These are phyloP conservation scores for Prasinococcaceae sp. DNA, from an alignment of 139 green algal genomes.

Conservation along the genomic window DNA sequence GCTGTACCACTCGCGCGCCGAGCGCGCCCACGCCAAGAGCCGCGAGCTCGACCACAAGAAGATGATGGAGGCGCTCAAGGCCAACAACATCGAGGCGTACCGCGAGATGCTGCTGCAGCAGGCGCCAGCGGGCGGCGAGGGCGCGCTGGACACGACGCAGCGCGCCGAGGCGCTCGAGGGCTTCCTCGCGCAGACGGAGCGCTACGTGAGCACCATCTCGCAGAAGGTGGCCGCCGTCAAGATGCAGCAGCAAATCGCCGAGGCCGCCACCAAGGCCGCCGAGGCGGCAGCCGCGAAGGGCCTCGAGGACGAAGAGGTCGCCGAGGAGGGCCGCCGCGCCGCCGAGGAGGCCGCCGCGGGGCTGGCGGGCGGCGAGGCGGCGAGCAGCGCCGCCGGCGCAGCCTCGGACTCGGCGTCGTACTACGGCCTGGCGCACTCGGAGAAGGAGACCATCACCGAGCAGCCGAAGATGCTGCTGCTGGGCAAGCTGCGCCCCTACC, in stretches of 20 bases:
- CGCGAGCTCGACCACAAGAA: constrained; percentile 20
- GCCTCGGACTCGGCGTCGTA: too few species aligned
- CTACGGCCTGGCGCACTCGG: constrained; percentile 48
- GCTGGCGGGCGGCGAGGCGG: too few species aligned
- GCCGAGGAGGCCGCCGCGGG: too few species aligned
- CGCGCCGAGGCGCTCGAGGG: constrained; percentile 5
- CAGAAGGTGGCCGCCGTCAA: constrained; percentile 64
- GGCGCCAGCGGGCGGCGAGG: constrained; percentile 2
- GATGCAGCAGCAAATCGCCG: constrained; percentile 39
- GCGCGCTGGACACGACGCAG: background rate
- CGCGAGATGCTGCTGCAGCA: constrained; percentile 60
- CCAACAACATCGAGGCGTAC: constrained; percentile 92
- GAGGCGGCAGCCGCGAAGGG: constrained; percentile 35
- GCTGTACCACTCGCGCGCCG: constrained; percentile 39
- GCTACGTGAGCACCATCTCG: constrained; percentile 80
- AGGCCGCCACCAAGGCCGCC: constrained; percentile 32
- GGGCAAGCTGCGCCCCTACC: constrained; percentile 76
- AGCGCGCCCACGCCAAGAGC: constrained; percentile 28
- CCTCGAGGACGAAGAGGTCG: too few species aligned
- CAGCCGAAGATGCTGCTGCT: constrained; percentile 57
- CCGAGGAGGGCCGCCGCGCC: too few species aligned
- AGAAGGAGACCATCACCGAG: constrained; percentile 43
- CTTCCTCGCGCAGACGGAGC: constrained; percentile 68
- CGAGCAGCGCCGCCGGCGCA: too few species aligned
- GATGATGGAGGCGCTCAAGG: constrained; percentile 59